These are phyloP conservation scores for Kalmanozyma brasiliensis DNA, from an alignment of 1,284 basidiomycete species.

Conservation along the genomic window DNA sequence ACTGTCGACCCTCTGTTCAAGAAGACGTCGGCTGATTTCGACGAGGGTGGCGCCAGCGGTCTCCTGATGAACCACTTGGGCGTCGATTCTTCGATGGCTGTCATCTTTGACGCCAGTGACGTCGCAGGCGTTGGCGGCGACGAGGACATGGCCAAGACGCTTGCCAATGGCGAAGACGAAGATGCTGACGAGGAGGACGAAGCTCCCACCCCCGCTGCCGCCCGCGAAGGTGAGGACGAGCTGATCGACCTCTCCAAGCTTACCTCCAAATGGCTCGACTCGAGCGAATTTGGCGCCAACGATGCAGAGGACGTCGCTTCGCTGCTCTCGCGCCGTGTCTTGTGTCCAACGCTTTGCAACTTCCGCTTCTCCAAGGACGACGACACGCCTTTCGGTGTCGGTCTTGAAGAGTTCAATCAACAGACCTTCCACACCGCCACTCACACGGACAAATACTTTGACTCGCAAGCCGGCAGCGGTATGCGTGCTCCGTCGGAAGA, in stretches of 20 bases:
- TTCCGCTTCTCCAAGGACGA: slow-evolving; percentile 61
- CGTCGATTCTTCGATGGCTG: slow-evolving; percentile 82
- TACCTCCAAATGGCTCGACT: slow-evolving; percentile 46
- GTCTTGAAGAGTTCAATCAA: slow-evolving; percentile 46
- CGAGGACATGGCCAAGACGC: slow-evolving; percentile 66
- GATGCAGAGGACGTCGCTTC: slow-evolving; percentile 24
- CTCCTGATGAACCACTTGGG: slow-evolving; percentile 71
- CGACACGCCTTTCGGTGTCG: slow-evolving; percentile 53
- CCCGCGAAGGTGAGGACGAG: slow-evolving; percentile 22
- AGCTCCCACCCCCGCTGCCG: slow-evolving; percentile 19
- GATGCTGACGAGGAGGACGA: slow-evolving; percentile 18
- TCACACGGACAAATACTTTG: slow-evolving; percentile 23
- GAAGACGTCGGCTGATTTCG: slow-evolving; percentile 98
- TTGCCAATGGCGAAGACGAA: slow-evolving; percentile 33
- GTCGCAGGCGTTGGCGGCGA: slow-evolving; percentile 82
- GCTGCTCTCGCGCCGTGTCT: slow-evolving; percentile 48
- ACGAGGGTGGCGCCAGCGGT: slow-evolving; percentile 96
- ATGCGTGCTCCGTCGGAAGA: slow-evolving; percentile 36
- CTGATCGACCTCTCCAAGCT: slow-evolving; percentile 54
- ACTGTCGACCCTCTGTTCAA: slow-evolving; percentile 95
- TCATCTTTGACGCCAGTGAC: slow-evolving; percentile 96
- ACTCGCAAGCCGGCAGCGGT: slow-evolving; percentile 10
- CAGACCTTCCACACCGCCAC: slow-evolving; percentile 40
- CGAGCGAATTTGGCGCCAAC: slow-evolving; percentile 19
- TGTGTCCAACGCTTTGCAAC: slow-evolving; percentile 58